phyloP scores from a whole-genome alignment of 192 early-diverging fungal species.

The Coemansia sp. region DNA sequence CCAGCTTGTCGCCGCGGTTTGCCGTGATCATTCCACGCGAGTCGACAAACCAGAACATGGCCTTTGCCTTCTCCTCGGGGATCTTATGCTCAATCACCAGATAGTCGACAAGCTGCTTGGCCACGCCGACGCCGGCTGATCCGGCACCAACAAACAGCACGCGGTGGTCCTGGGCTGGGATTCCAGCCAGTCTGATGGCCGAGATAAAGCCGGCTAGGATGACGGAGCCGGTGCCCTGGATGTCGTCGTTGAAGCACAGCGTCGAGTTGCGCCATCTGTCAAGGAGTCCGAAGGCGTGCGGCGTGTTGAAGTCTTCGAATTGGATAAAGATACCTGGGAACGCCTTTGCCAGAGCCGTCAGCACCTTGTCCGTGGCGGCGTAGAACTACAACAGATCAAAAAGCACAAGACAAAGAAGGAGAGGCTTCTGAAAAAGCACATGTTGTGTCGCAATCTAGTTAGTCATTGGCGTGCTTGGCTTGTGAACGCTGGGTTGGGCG shows the following conservation, averaged over 20 bases:
- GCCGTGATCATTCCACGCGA: slow-evolving; percentile 87
- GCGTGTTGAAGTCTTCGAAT: slow-evolving; percentile 95
- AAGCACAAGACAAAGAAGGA: not conserved
- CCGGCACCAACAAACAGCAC: slow-evolving; percentile 95
- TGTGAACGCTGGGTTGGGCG: not conserved
- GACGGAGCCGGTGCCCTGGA: slow-evolving; percentile 77
- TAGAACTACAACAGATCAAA: slow-evolving; percentile 61
- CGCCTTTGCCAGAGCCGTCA: slow-evolving; percentile 64
- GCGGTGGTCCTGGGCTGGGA: slow-evolving; percentile 74
- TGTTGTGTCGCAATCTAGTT: not conserved
- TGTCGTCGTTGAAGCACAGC: slow-evolving; percentile 89
- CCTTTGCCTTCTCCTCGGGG: slow-evolving; percentile 62
- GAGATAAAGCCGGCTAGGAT: slow-evolving; percentile 92
- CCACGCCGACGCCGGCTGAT: slow-evolving; percentile 93
- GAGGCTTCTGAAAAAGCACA: not conserved
- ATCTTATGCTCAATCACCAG: slow-evolving; percentile 75
- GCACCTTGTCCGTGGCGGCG: slow-evolving; percentile 79
- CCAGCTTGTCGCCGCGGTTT: slow-evolving; percentile 84
- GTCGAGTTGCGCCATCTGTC: slow-evolving; percentile 73
- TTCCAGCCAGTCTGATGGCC: slow-evolving; percentile 67
- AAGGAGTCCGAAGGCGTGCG: slow-evolving; percentile 87
- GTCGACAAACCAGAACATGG: slow-evolving; percentile 82
- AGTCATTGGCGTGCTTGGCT: not conserved
- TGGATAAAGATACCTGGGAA: slow-evolving; percentile 88
- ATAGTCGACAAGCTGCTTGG: slow-evolving; percentile 83